Evolutionary conservation across 2,329 filamentous ascomycete species (phyloP).

Genomic region (Epichloe brachyelytri): DNA sequence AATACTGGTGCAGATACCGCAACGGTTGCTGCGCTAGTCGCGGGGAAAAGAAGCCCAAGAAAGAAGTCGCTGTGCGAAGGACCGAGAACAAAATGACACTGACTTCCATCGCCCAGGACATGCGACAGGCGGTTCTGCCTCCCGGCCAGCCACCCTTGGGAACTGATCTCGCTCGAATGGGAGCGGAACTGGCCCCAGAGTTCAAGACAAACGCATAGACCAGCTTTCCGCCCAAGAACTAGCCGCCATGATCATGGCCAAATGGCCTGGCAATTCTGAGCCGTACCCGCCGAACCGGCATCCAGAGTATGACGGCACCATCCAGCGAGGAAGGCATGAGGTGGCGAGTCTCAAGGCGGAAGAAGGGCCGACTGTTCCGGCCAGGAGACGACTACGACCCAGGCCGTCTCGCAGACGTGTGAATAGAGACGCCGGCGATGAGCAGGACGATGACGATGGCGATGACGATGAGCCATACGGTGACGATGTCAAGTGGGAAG

Average conservation of each 20-base stretch:
- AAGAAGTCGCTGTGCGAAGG: not conserved
- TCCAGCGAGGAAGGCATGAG: not conserved
- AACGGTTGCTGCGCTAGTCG: not conserved
- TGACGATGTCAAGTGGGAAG: not conserved
- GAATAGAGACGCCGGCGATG: not conserved
- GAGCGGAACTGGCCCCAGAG: not conserved
- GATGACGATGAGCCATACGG: not conserved
- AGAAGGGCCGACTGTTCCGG: not conserved
- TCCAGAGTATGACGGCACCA: not conserved
- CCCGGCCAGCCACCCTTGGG: not conserved
- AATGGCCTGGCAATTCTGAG: not conserved
- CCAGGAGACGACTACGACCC: not conserved
- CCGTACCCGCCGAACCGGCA: constrained; percentile 1
- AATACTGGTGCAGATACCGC: not conserved
- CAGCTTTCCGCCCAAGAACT: constrained; percentile 1
- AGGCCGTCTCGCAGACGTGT: not conserved
- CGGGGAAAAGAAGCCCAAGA: not conserved
- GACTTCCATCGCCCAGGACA: not conserved
- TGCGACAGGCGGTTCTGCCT: not conserved
- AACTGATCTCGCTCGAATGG: not conserved
- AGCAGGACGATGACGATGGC: not conserved
- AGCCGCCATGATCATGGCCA: not conserved
- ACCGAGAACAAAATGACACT: constrained; percentile 3
- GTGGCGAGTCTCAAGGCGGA: not conserved
- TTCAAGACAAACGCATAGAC: constrained; percentile 1